These are phyloP conservation scores for Zygotorulaspora chibaensis DNA, from an alignment of 805 yeast species.

Conservation along the genomic window DNA sequence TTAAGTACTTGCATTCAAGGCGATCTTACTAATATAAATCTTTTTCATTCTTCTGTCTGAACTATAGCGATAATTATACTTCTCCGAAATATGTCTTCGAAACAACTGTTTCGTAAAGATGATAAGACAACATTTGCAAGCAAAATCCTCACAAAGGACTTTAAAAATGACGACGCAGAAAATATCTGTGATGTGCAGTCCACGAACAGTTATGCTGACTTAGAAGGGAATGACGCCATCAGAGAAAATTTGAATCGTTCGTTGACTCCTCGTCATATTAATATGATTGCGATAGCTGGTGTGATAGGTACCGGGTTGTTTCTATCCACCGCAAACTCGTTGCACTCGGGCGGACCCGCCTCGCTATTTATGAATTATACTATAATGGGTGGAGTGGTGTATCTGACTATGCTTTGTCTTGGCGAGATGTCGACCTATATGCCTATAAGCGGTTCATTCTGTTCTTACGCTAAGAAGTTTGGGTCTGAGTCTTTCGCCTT, in stretches of 20 bases:
- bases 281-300: constrained; percentile 78
- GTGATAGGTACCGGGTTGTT: constrained; percentile 69
- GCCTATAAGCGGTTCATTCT: constrained; percentile 57
- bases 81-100: not conserved
- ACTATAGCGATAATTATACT: not conserved
- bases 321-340: constrained; percentile 49
- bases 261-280: constrained; percentile 60
- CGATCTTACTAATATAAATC: too few species aligned
- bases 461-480: constrained; percentile 55
- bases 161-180: not conserved
- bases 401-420: constrained; percentile 48
- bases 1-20: too few species aligned
- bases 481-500: constrained; percentile 66
- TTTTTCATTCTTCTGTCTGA: too few species aligned
- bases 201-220: not conserved
- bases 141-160: not conserved
- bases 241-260: constrained; percentile 9
- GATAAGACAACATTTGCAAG: not conserved
- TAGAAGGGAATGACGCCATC: constrained; percentile 5
- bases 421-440: constrained; percentile 55
- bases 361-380: constrained; percentile 47
- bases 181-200: constrained; percentile 1
- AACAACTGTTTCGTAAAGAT: not conserved
- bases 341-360: constrained; percentile 50
- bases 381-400: constrained; percentile 49